Percentiles rank a stretch among this genome's conserved stretches.
Evolutionary conservation across 1,139 yeast genomes (phyloP).

Genomic region (Pichia sp.): DNA sequence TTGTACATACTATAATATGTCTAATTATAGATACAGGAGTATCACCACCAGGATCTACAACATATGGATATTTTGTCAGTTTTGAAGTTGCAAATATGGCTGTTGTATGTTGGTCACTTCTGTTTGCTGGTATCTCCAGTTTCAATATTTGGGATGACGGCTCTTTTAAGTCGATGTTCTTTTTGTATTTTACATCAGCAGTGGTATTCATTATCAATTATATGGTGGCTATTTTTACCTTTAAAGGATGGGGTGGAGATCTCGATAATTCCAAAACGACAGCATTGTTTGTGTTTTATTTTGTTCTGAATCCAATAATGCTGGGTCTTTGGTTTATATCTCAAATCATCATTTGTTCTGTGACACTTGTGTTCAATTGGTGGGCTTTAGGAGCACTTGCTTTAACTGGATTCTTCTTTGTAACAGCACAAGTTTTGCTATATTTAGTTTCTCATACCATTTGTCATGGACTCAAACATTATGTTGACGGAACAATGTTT

Average conservation of each 20-base stretch:
- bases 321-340: slow-evolving; percentile 55
- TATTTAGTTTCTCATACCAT: slow-evolving; percentile 60
- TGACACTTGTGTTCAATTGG: slow-evolving; percentile 54
- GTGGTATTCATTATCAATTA: slow-evolving; percentile 57
- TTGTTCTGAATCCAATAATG: slow-evolving; percentile 61
- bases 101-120: slow-evolving; percentile 58
- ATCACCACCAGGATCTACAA: slow-evolving; percentile 68
- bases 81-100: slow-evolving; percentile 70
- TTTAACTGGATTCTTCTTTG: slow-evolving; percentile 64
- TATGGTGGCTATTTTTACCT: slow-evolving; percentile 60
- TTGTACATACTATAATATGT: slow-evolving; percentile 52
- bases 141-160: slow-evolving; percentile 96
- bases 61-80: slow-evolving; percentile 78
- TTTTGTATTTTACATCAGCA: slow-evolving; percentile 40
- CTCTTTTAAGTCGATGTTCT: slow-evolving; percentile 52
- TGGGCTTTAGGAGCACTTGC: slow-evolving; percentile 86
- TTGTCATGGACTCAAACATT: slow-evolving; percentile 71
- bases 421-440: slow-evolving; percentile 68
- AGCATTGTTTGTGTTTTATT: slow-evolving; percentile 61
- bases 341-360: slow-evolving; percentile 62
- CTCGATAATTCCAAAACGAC: slow-evolving; percentile 39
- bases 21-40: slow-evolving; percentile 89
- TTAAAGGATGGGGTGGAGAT: slow-evolving; percentile 52
- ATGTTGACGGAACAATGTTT: slow-evolving; percentile 83
- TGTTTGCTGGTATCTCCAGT: slow-evolving; percentile 70